These are phyloP conservation scores for Hanseniaspora clermontiae DNA, from an alignment of 805 yeast species.

Conservation along the genomic window DNA sequence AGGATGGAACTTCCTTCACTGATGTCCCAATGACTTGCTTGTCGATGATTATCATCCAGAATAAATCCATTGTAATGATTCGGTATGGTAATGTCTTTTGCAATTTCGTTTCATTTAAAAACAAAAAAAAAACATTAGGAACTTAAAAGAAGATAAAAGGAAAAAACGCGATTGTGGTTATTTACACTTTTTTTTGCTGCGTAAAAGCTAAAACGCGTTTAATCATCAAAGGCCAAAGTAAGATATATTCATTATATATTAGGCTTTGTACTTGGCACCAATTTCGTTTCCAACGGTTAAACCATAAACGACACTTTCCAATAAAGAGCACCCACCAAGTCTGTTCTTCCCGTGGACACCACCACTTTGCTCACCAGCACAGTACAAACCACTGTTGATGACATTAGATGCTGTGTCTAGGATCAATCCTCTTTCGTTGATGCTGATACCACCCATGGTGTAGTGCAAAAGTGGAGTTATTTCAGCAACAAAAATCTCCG, in stretches of 20 bases:
- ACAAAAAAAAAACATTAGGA: not conserved
- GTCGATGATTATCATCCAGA: slow-evolving; percentile 4
- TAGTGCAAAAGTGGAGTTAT: slow-evolving; percentile 54
- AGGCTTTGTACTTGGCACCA: slow-evolving; percentile 14
- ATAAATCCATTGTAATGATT: not conserved
- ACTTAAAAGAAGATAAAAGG: too few relatives aligned
- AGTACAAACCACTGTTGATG: slow-evolving; percentile 38
- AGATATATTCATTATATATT: not conserved
- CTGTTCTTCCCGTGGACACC: slow-evolving; percentile 57
- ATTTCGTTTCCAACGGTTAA: slow-evolving; percentile 35
- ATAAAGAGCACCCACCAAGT: slow-evolving; percentile 44
- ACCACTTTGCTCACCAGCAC: slow-evolving; percentile 57
- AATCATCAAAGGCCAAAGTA: not conserved
- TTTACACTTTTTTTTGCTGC: too few relatives aligned
- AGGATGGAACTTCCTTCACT: not conserved
- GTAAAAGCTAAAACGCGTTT: not conserved
- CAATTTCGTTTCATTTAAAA: not conserved
- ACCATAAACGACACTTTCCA: slow-evolving; percentile 53
- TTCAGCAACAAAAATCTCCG: slow-evolving; percentile 35
- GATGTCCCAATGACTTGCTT: not conserved
- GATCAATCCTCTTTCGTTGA: slow-evolving; percentile 37
- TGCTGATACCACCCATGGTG: slow-evolving; percentile 56
- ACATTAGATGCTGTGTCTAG: slow-evolving; percentile 23
- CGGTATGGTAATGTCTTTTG: not conserved
- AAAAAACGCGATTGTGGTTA: not conserved